Conservation (phyloP, 768 basidiomycete species). For the Amanita muscaria region DNA sequence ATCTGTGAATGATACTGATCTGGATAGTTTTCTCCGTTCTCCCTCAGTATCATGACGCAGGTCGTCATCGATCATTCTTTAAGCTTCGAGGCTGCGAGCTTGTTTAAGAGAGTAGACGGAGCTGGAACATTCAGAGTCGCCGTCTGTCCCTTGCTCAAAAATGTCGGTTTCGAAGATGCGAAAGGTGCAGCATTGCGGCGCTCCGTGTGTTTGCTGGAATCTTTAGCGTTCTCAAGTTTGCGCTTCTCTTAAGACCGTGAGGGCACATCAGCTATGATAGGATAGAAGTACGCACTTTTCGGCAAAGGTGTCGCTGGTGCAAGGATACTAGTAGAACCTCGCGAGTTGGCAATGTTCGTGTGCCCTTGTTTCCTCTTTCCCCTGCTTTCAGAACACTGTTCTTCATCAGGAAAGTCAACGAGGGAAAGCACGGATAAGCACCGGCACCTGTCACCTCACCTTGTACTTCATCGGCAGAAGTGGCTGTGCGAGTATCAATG, state of each 20-base stretch:
- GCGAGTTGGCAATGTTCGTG: constrained; percentile 17
- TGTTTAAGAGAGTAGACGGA: constrained; percentile 45
- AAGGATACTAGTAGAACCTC: constrained; percentile 27
- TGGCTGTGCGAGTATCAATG: too few species aligned
- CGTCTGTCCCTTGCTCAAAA: too few species aligned
- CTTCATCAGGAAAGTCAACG: constrained; percentile 23
- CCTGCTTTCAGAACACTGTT: constrained; percentile 30
- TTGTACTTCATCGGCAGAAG: constrained; percentile 49
- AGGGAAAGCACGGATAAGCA: constrained; percentile 43
- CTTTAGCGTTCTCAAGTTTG: constrained; percentile 33
- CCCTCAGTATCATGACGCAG: neutral
- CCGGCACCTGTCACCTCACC: too few species aligned
- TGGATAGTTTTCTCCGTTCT: neutral
- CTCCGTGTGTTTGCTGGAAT: too few species aligned
- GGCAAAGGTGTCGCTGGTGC: constrained; percentile 62
- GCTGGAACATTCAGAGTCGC: too few species aligned
- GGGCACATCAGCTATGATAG: too few species aligned
- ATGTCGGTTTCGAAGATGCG: too few species aligned
- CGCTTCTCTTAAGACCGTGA: too few species aligned
- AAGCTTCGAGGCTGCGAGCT: constrained; percentile 27
- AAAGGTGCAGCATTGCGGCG: too few species aligned
- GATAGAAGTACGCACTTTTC: too few species aligned
- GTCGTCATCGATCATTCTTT: too few species aligned
- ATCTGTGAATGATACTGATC: constrained; percentile 6
- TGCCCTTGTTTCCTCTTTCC: constrained; percentile 25